Evolutionary conservation across 2,329 filamentous ascomycete genomes (phyloP), one percentile per base, ranked within the genome.

Genomic region (Pyrenochaeta sp.): DNA sequence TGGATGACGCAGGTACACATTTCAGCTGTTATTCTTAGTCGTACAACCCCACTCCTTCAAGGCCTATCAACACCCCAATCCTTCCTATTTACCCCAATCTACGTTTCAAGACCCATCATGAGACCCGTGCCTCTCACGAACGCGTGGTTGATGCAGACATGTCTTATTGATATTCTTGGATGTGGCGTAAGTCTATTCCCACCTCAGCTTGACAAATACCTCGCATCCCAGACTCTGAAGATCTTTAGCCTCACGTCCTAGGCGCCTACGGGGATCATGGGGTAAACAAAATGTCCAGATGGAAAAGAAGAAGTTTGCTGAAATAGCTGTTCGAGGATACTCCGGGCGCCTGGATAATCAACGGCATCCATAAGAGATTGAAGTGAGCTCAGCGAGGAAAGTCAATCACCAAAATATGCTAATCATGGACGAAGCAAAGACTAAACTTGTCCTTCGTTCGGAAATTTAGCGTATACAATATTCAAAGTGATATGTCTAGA

Each of bases 11-110:
- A 61, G 52, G 56, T 56, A 61, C 50, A 56, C 30, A 27, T n/a
- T 37, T 56, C 32, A 37, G 29, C 27, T 45, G 30, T 51, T 60
- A 61, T 57, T 62, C 59, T 62, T 62, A 60, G 58, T 47, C 29
- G 5, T 32, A 21, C 23, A 49, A 9, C 11, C 7, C 20, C 18
- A 27, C 23, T 9, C 23, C 23, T 27, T 9, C 23, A 27, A 5
- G 9, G 23, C 20, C 15, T 20, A 12, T 20, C 18, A 23, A 7
- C 20, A 11, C 21, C 36, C 21, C n/a, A 3, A 23, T 21, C n/a
- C 36, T 32, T 33, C 32, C 11, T 29, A 14, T 40, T 36, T 32
- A 36, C 42, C 30, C n/a, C 45, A 40, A n/a, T 40, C n/a, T 36
- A 36, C 10, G n/a, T n/a, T 27, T 40, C 27, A 32, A 31, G 33